Base-by-base conservation (phyloP, 768 basidiomycete genomes). In the Pulveroboletus ravenelii region DNA sequence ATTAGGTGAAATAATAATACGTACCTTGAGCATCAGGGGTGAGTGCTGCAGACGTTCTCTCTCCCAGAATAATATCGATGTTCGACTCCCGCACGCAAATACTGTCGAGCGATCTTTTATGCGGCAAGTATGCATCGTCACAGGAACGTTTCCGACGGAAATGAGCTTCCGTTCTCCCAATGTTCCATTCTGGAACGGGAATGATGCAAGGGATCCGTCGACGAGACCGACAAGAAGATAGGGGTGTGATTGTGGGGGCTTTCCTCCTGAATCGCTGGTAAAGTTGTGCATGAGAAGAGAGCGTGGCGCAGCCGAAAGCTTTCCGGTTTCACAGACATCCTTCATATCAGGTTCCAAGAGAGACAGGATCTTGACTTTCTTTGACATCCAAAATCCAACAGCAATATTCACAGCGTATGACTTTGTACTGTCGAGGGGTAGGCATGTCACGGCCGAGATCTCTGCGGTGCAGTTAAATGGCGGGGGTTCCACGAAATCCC, bases 371-470 rank as follows among this genome's bases (percentile, higher is more conserved):
- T 82, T 75, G 36, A 93, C 74, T 8, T 66, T 58, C 56, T 85
- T 85, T 3, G 78, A 77, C 18, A 76, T 77, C 91, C 93, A 95
- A 57, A 88, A 88, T 0, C 84, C 80, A n/a, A 87, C 81, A 0
- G 77, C 79, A 25, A 87, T 66, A 46, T 77, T 57, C 10, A 66
- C 66, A 1, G 87, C 66, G 47, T 73, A 82, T 30, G 67, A 62
- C 55, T 75, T 75, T 10, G 63, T 55, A 1, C 71, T 60, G 55
- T 85, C 78, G 15, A 81, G 59, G 0, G 85, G 82, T 3, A 73
- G 62, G 56, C 89, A 81, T 0, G 85, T 84, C 31, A 93, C 69
- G 0, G 85, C 78, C 10, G 89, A 87, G 45, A 93, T 79, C 59
- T 92, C 87, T 35, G 62, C 58, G 9, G 48, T 55, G 50, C 53